Percentiles rank a stretch among this genome's conserved stretches.
Evolutionary conservation across 2,329 filamentous ascomycete genomes (phyloP).

Genomic region (Neobulgaria alba): DNA sequence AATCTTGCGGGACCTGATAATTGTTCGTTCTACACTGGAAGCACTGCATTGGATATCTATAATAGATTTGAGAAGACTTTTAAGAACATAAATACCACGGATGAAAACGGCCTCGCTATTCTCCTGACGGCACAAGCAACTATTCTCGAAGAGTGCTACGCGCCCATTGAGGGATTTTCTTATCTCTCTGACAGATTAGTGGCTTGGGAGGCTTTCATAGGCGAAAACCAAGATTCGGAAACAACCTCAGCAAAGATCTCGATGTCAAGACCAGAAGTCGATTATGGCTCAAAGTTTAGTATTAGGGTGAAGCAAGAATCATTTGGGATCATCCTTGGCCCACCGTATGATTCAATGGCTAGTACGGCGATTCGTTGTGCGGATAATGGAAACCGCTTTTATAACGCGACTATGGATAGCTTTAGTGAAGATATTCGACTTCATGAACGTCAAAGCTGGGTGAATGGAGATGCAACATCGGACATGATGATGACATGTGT

Average conservation of each 20-base stretch:
- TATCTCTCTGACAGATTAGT: background rate
- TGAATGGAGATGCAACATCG: background rate
- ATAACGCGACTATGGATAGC: background rate
- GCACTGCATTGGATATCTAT: conserved; percentile 13
- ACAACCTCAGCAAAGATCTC: background rate
- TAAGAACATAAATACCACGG: too few species aligned
- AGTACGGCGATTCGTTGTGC: too few species aligned
- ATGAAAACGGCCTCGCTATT: too few species aligned
- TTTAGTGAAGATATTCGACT: background rate
- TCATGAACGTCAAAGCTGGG: background rate
- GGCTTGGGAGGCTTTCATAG: background rate
- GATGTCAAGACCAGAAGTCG: too few species aligned
- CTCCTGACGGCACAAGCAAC: too few species aligned
- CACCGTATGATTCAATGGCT: too few species aligned
- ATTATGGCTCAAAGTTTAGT: too few species aligned
- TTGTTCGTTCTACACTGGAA: conserved; percentile 16
- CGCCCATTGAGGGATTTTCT: background rate
- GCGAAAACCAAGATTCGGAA: too few species aligned
- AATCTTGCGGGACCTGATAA: conserved; percentile 25
- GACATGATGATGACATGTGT: background rate
- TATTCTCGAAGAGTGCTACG: conserved; percentile 5
- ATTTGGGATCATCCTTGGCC: too few species aligned
- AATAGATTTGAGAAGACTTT: conserved; percentile 10
- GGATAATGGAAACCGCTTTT: background rate
- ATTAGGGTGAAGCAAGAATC: too few species aligned